Evolutionary conservation across 2,329 filamentous ascomycete genomes (phyloP).

Genomic region (Epichloe coenophiala): DNA sequence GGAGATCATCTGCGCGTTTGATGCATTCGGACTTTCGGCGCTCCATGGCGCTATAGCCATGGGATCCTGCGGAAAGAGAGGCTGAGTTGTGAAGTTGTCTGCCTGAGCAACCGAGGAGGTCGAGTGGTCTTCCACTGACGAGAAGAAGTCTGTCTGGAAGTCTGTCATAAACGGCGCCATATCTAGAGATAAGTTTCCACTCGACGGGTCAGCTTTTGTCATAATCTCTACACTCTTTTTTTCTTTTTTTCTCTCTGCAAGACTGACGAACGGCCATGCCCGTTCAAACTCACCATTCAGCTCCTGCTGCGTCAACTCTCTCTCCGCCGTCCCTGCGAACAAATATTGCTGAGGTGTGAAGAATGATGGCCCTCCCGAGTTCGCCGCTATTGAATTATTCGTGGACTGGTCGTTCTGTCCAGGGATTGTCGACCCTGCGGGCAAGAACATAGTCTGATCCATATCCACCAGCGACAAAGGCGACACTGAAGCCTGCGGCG

Average conservation of each 20-base stretch:
- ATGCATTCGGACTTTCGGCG: slow-evolving; percentile 18
- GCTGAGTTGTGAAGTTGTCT: slow-evolving; percentile 22
- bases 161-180: slow-evolving; percentile 17
- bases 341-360: slow-evolving; percentile 26
- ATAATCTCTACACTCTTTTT: not conserved
- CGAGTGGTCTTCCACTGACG: slow-evolving; percentile 9
- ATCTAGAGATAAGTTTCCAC: slow-evolving; percentile 8
- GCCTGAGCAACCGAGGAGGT: slow-evolving; percentile 3
- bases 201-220: not conserved
- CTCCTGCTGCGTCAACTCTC: slow-evolving; percentile 13
- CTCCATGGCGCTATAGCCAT: slow-evolving; percentile 28
- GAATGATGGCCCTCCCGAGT: slow-evolving; percentile 6
- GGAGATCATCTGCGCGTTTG: slow-evolving; percentile 21
- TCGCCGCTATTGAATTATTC: slow-evolving; percentile 11
- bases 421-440: slow-evolving; percentile 20
- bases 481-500: slow-evolving; percentile 23
- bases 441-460: slow-evolving; percentile 22
- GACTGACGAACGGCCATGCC: not conserved
- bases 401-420: slow-evolving; percentile 17
- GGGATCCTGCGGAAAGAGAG: slow-evolving; percentile 21
- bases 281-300: slow-evolving; percentile 16
- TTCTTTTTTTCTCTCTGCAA: too few species aligned
- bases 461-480: slow-evolving; percentile 27
- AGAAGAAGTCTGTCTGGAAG: slow-evolving; percentile 20
- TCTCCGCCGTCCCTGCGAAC: slow-evolving; percentile 20